Conservation (phyloP, 805 yeast species). For the Candida sithepensis region DNA sequence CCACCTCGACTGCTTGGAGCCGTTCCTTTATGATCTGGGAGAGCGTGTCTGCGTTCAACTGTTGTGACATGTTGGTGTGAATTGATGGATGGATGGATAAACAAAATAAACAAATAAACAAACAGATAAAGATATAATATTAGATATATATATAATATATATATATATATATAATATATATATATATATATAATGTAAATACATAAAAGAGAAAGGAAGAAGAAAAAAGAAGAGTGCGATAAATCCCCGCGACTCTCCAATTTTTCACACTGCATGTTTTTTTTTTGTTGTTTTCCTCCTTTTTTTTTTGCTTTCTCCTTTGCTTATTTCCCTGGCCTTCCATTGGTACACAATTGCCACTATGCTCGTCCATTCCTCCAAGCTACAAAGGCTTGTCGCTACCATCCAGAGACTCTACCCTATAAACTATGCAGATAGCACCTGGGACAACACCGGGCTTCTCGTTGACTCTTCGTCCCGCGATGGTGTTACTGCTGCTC, state of each 20-base stretch:
- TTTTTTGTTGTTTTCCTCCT: background rate
- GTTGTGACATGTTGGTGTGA: conserved; percentile 22
- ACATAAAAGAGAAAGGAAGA: background rate
- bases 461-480: conserved; percentile 61
- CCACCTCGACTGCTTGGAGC: conserved; percentile 61
- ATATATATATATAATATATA: too few species aligned
- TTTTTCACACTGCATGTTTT: background rate
- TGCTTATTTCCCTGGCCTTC: too few species aligned
- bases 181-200: background rate
- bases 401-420: conserved; percentile 79
- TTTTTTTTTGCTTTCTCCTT: too few species aligned
- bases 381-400: conserved; percentile 43
- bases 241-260: too few species aligned
- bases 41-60: conserved; percentile 35
- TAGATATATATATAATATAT: background rate
- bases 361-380: conserved; percentile 13
- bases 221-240: conserved; percentile 6
- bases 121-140: background rate
- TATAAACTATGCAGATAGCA: conserved; percentile 67
- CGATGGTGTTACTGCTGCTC: background rate
- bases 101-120: background rate
- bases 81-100: too few species aligned
- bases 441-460: conserved; percentile 97
- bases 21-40: conserved; percentile 49
- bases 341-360: too few species aligned